Evolutionary conservation across 176 grass and related monocot species (phyloP).

Genomic region (Eragrostis nindensis): DNA sequence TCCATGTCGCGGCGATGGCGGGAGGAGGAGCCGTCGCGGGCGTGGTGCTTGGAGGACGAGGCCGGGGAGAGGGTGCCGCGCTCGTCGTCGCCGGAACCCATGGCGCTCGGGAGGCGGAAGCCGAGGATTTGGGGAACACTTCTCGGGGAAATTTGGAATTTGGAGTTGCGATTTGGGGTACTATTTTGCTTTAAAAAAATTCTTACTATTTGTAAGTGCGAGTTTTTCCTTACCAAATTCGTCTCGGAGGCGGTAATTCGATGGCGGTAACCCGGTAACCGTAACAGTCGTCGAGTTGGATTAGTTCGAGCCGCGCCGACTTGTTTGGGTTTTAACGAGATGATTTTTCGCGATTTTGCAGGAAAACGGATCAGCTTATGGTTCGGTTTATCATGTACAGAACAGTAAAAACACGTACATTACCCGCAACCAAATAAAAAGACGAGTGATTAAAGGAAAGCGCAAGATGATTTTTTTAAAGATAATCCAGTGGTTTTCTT

Average conservation of each 20-base stretch:
- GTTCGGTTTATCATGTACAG: no score
- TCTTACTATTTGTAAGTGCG: background rate
- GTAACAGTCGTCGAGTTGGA: no score
- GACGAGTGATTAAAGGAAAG: no score
- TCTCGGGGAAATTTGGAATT: background rate
- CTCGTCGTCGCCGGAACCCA: constrained; percentile 34
- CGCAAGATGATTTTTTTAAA: no score
- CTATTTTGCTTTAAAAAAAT: background rate
- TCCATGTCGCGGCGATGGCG: constrained; percentile 6
- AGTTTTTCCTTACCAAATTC: background rate
- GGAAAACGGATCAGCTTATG: no score
- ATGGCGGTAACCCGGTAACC: no score
- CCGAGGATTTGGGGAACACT: background rate
- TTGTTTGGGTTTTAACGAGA: no score
- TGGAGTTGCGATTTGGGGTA: background rate
- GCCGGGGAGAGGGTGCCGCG: background rate
- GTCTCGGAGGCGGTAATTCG: background rate
- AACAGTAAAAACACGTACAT: no score
- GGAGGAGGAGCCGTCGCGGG: background rate
- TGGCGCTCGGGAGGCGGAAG: constrained; percentile 16
- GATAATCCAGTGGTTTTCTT: no score
- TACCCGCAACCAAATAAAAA: no score
- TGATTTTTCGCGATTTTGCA: no score
- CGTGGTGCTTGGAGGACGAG: constrained; percentile 34
- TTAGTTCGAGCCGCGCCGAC: no score